Conservation (phyloP, 2,329 filamentous ascomycete genomes). For the Colletotrichum spinosum region DNA sequence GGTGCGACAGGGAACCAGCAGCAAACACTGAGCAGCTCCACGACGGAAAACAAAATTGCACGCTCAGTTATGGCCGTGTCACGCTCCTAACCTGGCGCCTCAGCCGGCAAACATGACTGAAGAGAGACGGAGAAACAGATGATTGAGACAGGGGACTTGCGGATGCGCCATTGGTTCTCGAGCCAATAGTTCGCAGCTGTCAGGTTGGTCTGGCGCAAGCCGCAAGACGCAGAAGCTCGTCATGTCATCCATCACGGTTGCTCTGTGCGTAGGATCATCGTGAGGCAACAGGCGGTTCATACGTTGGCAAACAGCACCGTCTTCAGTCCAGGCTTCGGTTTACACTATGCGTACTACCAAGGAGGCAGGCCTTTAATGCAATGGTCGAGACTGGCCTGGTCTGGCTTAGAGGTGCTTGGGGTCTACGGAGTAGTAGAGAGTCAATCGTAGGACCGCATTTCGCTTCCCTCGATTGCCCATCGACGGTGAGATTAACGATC, state of each 20-base stretch:
- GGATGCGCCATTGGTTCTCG: conserved; percentile 6
- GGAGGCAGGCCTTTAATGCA: conserved; percentile 9
- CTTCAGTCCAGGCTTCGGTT: background rate
- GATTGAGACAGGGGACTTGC: conserved; percentile 24
- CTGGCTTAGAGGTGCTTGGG: background rate
- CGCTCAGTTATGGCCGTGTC: conserved; percentile 1
- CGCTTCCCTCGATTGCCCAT: conserved; percentile 35
- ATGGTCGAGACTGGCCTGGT: conserved; percentile 9
- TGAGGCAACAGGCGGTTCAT: conserved; percentile 13
- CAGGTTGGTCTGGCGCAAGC: conserved; percentile 13
- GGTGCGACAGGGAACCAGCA: conserved; percentile 12
- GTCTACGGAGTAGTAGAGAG: too few relatives aligned
- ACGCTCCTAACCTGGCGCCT: conserved; percentile 14
- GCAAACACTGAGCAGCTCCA: background rate
- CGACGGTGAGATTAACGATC: conserved; percentile 36
- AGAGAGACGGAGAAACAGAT: background rate
- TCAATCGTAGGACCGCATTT: conserved; percentile 20
- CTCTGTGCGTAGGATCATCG: background rate
- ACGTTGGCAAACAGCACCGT: conserved; percentile 15
- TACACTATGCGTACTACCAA: background rate
- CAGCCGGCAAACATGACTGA: conserved; percentile 5
- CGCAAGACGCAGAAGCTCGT: conserved; percentile 4
- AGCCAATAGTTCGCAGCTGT: conserved; percentile 25
- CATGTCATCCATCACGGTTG: background rate
- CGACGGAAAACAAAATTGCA: conserved; percentile 21